A percentile compares a stretch with the other conserved stretches of the same genome.
phyloP scores from a whole-genome alignment of 371 early-diverging fungal genomes.

The Homolaphlyctis polyrhiza region DNA sequence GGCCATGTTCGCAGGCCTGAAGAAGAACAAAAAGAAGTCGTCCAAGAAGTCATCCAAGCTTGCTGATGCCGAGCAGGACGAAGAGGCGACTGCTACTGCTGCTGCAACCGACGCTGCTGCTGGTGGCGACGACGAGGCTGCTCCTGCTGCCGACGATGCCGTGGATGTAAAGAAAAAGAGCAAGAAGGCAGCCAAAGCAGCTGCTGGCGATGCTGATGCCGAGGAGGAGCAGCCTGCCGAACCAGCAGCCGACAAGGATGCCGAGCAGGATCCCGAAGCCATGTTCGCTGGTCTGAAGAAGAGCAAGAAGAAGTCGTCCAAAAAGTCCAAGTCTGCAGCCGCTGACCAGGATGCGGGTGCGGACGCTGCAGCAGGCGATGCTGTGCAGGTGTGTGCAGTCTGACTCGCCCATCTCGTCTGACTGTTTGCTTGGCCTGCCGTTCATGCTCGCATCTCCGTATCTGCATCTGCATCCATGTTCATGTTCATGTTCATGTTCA shows the following conservation, averaged over 20 bases:
- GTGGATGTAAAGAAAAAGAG: not conserved
- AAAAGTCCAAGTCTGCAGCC: not conserved
- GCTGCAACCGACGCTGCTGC: not conserved
- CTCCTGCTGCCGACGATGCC: not conserved
- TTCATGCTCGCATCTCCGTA: too few species aligned
- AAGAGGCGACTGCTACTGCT: not conserved
- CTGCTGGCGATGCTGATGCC: not conserved
- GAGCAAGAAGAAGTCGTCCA: slow-evolving; percentile 4
- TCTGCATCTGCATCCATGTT: too few species aligned
- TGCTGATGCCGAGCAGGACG: not conserved
- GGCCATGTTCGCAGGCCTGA: slow-evolving; percentile 4
- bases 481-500: too few species aligned
- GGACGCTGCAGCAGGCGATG: not conserved
- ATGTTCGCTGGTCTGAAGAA: slow-evolving; percentile 7
- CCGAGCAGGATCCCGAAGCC: slow-evolving; percentile 6
- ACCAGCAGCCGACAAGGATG: slow-evolving; percentile 10
- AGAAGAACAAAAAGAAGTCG: slow-evolving; percentile 8
- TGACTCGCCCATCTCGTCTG: not conserved
- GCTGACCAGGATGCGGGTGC: not conserved
- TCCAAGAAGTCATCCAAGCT: not conserved
- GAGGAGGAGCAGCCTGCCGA: not conserved
- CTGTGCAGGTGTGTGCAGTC: too few species aligned
- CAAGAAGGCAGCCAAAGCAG: not conserved
- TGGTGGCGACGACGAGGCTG: too few species aligned
- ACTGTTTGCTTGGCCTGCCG: slow-evolving; percentile 16